Conservation (phyloP, 129 eudicot genomes). For the Ambrosia artemisiifolia region DNA sequence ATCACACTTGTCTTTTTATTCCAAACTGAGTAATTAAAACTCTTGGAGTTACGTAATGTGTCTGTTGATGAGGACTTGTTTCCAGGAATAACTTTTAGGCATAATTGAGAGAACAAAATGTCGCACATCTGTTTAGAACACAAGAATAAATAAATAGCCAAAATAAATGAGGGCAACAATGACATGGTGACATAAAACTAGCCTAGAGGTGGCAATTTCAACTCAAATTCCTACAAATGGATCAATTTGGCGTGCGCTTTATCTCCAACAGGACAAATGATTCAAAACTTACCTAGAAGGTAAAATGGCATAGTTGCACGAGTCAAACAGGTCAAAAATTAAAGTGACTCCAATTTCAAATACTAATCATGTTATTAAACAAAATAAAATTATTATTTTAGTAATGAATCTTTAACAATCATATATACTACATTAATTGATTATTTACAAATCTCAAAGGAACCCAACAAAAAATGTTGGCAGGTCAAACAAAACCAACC, state of each 20-base stretch:
- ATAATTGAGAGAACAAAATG: constrained; percentile 88
- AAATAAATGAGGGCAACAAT: background rate
- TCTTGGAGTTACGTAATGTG: constrained; percentile 39
- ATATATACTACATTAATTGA: background rate
- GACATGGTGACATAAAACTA: constrained; percentile 1
- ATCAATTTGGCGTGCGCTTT: background rate
- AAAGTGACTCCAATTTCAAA: background rate
- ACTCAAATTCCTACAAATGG: background rate
- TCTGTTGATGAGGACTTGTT: constrained; percentile 47
- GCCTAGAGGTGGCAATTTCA: background rate
- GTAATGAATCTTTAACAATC: background rate
- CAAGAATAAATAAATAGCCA: constrained; percentile 10
- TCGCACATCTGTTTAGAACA: constrained; percentile 75
- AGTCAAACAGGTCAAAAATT: background rate
- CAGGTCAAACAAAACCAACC: background rate
- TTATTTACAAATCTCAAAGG: background rate
- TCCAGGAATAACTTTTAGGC: constrained; percentile 82
- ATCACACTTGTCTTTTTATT: constrained; percentile 37
- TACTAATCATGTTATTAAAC: background rate
- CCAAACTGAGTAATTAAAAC: constrained; percentile 46
- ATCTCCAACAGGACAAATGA: background rate
- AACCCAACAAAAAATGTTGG: background rate
- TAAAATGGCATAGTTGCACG: background rate
- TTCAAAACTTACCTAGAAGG: background rate
- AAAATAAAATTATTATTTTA: background rate